A percentile compares a stretch with the other conserved stretches of the same genome.
These are phyloP conservation scores for Pythium aristosporum DNA, from an alignment of 352 stramenopile species.

Conservation along the genomic window DNA sequence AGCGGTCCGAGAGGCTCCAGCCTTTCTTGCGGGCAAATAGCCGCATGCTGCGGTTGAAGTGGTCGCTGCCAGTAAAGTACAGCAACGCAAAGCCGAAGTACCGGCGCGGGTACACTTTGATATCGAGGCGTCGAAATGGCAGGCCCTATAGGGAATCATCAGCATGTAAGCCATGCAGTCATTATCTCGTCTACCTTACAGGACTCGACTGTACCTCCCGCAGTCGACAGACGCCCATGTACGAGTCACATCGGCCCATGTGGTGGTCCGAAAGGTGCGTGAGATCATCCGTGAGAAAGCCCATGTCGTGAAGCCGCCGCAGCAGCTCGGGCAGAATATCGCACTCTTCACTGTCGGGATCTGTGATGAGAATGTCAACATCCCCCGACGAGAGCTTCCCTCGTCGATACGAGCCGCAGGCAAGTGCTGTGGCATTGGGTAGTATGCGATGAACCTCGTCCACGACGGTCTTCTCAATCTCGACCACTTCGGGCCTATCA, in stretches of 20 bases:
- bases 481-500: slow-evolving; percentile 57
- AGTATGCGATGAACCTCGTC: slow-evolving; percentile 63
- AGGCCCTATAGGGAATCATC: slow-evolving; percentile 26
- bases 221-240: slow-evolving; percentile 85
- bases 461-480: slow-evolving; percentile 78
- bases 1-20: slow-evolving; percentile 70
- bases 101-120: slow-evolving; percentile 84
- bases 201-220: slow-evolving; percentile 31
- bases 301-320: slow-evolving; percentile 48
- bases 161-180: background rate
- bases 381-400: slow-evolving; percentile 70
- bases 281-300: slow-evolving; percentile 80
- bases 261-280: slow-evolving; percentile 58
- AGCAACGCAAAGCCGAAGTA: slow-evolving; percentile 84
- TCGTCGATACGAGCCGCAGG: slow-evolving; percentile 79
- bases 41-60: slow-evolving; percentile 89
- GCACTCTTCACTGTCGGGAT: slow-evolving; percentile 66
- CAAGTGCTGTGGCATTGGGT: slow-evolving; percentile 58
- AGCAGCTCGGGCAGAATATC: slow-evolving; percentile 69
- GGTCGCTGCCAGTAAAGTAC: slow-evolving; percentile 91
- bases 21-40: slow-evolving; percentile 80
- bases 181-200: background rate
- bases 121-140: slow-evolving; percentile 70
- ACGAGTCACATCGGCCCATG: slow-evolving; percentile 62
- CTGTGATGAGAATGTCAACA: slow-evolving; percentile 79